These are phyloP conservation scores for Huntiella bhutanensis DNA, from an alignment of 2,329 filamentous ascomycete genomes.

Conservation along the genomic window DNA sequence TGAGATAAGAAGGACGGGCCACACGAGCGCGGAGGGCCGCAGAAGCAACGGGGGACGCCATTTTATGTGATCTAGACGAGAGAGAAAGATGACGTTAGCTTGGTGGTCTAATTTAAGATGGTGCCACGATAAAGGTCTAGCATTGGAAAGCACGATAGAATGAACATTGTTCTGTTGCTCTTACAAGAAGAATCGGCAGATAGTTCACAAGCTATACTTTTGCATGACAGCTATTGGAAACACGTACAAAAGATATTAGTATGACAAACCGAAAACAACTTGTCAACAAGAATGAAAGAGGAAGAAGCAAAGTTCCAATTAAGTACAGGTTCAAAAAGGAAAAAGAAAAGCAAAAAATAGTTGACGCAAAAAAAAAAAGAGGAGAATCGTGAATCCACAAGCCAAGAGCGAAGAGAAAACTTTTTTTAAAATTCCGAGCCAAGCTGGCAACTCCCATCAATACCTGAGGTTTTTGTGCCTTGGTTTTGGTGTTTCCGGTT, in stretches of 20 bases:
- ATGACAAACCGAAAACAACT: not conserved
- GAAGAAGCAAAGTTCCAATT: not conserved
- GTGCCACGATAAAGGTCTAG: not conserved
- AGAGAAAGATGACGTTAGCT: not conserved
- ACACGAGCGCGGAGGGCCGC: constrained; percentile 60
- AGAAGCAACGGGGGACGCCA: constrained; percentile 40
- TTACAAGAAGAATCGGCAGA: not conserved
- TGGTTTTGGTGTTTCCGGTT: not conserved
- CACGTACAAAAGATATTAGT: not conserved
- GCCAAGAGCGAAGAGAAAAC: not conserved
- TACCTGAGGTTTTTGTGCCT: not conserved
- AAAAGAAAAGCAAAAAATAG: constrained; percentile 2
- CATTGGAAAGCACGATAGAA: constrained; percentile 5
- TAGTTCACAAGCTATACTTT: not conserved
- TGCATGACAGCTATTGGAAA: not conserved
- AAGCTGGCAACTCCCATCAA: not conserved
- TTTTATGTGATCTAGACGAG: constrained; percentile 13
- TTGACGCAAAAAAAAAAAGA: not conserved
- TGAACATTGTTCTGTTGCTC: not conserved
- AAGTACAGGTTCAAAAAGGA: not conserved
- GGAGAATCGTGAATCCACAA: not conserved
- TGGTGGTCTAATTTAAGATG: constrained; percentile 10
- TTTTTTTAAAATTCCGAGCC: not conserved
- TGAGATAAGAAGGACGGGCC: constrained; percentile 55
- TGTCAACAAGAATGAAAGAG: not conserved